Percentiles rank a stretch among this genome's conserved stretches.
phyloP scores from a whole-genome alignment of 129 eudicot species.

The Solidago caesia region DNA sequence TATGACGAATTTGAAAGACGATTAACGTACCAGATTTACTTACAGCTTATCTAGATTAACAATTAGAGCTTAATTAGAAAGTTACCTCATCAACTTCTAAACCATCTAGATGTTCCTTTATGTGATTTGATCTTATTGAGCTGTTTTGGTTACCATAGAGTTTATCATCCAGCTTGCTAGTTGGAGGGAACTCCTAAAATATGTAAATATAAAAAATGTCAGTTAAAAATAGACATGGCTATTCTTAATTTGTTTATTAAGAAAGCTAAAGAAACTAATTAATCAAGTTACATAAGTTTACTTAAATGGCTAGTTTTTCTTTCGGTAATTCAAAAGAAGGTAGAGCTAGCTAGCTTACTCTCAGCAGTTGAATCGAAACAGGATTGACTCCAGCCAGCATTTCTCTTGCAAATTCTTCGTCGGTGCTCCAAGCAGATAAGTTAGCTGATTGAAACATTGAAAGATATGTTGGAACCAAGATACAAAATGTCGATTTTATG shows the following conservation, averaged over 20 bases:
- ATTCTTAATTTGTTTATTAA: background rate
- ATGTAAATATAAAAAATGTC: background rate
- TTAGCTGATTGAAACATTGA: constrained; percentile 36
- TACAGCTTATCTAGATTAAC: background rate
- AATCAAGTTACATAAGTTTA: background rate
- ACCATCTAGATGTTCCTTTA: constrained; percentile 38
- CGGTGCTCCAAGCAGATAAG: constrained; percentile 53
- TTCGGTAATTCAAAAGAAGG: background rate
- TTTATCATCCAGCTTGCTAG: constrained; percentile 44
- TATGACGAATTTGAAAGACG: background rate
- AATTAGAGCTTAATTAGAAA: too few relatives aligned
- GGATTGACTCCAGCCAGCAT: constrained; percentile 68
- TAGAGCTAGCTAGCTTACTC: constrained; percentile 29
- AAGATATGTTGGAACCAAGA: background rate
- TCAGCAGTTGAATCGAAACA: constrained; percentile 41
- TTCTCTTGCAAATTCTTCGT: constrained; percentile 67
- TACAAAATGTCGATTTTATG: background rate
- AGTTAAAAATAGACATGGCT: background rate
- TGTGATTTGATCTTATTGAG: constrained; percentile 38
- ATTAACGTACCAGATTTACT: background rate
- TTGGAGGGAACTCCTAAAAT: constrained; percentile 57
- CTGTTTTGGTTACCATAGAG: constrained; percentile 50
- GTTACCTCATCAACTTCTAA: constrained; percentile 43
- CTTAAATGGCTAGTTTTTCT: background rate
- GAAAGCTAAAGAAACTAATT: background rate